Conservation (phyloP, 805 yeast species). For the Hanseniaspora lachancei region DNA sequence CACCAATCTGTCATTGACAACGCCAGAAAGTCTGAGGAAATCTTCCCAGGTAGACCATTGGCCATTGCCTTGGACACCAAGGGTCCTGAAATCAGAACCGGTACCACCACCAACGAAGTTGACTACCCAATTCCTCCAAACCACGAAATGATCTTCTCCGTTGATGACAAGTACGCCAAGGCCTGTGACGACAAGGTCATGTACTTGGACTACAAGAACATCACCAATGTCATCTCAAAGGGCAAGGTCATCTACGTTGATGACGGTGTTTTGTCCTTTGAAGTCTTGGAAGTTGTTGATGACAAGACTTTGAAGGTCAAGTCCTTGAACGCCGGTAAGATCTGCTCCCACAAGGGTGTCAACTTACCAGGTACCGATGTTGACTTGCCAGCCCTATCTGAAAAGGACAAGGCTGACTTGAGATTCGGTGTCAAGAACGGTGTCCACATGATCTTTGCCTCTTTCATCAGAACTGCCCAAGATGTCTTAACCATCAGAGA, state of each 20-base stretch:
- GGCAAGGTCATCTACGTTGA: slow-evolving; percentile 92
- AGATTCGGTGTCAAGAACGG: slow-evolving; percentile 92
- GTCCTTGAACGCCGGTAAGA: slow-evolving; percentile 88
- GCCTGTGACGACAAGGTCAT: slow-evolving; percentile 65
- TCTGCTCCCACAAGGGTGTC: slow-evolving; percentile 97
- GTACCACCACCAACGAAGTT: slow-evolving; percentile 66
- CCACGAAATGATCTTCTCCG: slow-evolving; percentile 87
- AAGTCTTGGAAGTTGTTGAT: slow-evolving; percentile 74
- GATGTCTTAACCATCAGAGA: slow-evolving; percentile 84
- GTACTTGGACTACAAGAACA: slow-evolving; percentile 91
- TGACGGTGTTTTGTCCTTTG: slow-evolving; percentile 94
- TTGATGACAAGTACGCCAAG: slow-evolving; percentile 67
- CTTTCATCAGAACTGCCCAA: slow-evolving; percentile 88
- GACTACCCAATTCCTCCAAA: slow-evolving; percentile 75
- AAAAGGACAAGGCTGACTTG: slow-evolving; percentile 88
- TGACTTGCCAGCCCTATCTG: slow-evolving; percentile 93
- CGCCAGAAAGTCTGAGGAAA: slow-evolving; percentile 83
- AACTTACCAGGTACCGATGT: slow-evolving; percentile 98
- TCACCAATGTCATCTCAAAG: slow-evolving; percentile 76
- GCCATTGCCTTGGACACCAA: slow-evolving; percentile 98
- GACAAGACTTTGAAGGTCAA: slow-evolving; percentile 69
- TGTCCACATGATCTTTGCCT: slow-evolving; percentile 97
- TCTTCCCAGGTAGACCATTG: slow-evolving; percentile 88
- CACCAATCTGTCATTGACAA: slow-evolving; percentile 95
- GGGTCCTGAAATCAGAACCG: slow-evolving; percentile 99